Evolutionary conservation across 208 protist species (phyloP), one percentile per base, ranked within the genome.

Genomic region (Leishmania guyanensis): DNA sequence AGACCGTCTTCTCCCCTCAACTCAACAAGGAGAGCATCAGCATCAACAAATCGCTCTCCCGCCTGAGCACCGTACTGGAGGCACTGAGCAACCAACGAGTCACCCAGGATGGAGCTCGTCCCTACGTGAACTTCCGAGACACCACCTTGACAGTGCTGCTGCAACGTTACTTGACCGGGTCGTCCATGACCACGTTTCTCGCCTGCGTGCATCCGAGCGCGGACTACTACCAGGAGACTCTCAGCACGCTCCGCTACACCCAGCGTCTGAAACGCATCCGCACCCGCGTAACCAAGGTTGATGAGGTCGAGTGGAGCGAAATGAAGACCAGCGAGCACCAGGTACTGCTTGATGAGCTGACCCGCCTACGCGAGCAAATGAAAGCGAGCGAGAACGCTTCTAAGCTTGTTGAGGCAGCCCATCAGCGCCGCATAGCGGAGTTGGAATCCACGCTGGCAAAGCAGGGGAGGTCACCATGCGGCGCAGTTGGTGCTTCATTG

Each of bases 21-120:
- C 87, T 96, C 14, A 98, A 96, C 79, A 92, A 91, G 69, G 93
- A 98, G 83, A 98, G 93, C 74, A 95, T 98, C 77, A 85, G 92
- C 62, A 98, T 98, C 79, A 98, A 98, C 83, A 98, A 95, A 78
- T 96, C 93, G 0, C 91, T 98, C 65, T 96, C 92, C 3, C 93
- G 92, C 9, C 91, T 98, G 51, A 95, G 93, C 80, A 98, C 94
- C 16, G 94, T 98, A 70, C 86, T 98, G 65, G 89, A 96, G 90
- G 93, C 93, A 12, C 88, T 98, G 29, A 95, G 92, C 85, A 80
- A 50, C 64, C 88, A 93, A 66, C 83, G 83, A 1, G 70, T 85
- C 4, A 81, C 79, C 43, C 78, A 89, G 39, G 89, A 94, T 64
- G 88, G 88, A 64, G 84, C 33, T 48, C 79, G 77, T 66, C 53